Evolutionary conservation across 2,329 filamentous ascomycete species (phyloP), one percentile per base, ranked within the genome.

Genomic region (Corynespora cassiicola): DNA sequence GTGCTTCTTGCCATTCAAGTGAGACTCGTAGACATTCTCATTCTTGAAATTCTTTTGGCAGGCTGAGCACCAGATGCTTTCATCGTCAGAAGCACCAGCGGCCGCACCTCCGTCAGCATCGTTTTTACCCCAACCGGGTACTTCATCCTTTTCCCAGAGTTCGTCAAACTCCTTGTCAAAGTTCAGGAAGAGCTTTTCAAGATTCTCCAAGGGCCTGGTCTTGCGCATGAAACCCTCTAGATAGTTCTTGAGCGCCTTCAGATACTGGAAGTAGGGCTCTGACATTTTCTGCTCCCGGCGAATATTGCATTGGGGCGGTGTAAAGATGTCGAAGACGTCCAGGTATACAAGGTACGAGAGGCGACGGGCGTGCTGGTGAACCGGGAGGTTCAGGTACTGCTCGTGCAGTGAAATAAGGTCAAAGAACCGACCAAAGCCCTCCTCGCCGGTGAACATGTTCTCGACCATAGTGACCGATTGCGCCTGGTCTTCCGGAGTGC

Each of bases 21-120:
- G 94, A 23, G 82, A 85, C 57, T 90, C 91, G 75, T 95, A 96
- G 31, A 96, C 90, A 47, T 96, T 96, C 52, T 94, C 84, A 59
- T 96, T 97, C 60, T 88, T 90, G 73, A 97, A 99, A 43, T 92
- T 89, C 71, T 91, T 96, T 63, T 94, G 87, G 65, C 94, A 99
- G 47, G 91, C 90, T 5, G 86, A 78, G 60, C 94, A 99, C 87
- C 88, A 97, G 11, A 90, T 79, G 0, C 87, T 88, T 35, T 90
- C 85, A 1, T 77, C 60, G 12, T 37, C 44, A 61, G 79, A 76
- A 61, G 82, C 75, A 6, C 78, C 79, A 34, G 70, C 70, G 3
- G 69, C 54, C 2, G 71, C 46, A 0, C 70, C 73, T 15, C 71
- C 66, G 14, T 58, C 23, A 38, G 42, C 45, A 19, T 61, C 61